Evolutionary conservation across 225 moss, liverwort and hornwort genomes (phyloP), one percentile per base, ranked within the genome.

Genomic region (Physcomitrium patens): DNA sequence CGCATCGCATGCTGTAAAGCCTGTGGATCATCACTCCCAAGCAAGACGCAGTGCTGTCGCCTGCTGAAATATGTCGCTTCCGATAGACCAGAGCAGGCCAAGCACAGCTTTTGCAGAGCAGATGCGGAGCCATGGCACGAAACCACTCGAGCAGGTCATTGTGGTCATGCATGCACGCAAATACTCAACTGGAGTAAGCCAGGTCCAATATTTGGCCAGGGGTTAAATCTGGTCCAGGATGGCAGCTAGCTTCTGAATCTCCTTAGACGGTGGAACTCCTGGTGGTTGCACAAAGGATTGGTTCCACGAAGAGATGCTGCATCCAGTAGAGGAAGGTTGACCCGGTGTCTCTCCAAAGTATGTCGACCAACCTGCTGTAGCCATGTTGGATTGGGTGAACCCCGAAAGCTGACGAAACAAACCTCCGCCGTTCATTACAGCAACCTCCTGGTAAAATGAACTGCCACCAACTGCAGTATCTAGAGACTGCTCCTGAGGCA

Each of bases 231-330:
- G 76, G 20, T 76, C 76, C 24, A 61, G 31, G 17, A 76, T 20
- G 16, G 76, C 61, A 41, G 60, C 69, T 60, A 76, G 60, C 52
- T 52, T 69, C 41, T 76, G 76, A 61, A 76, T 49, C 51, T 76
- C 69, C 22, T 68, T 51, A 15, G 69, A 68, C 41, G 60, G 60
- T 9, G 20, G 48, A 17, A 27, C 46, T n/a, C 41, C 68, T 1
- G 50, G 17, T 1, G n/a, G 56, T 17, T 76, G 58, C 9, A 18
- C 14, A 10, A 31, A 47, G 12, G 43, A 43, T 28, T 54, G 46
- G 28, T 31, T 69, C 69, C 69, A 77, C 14, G 70, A 55, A 63
- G 53, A 41, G 37, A n/a, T 23, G 18, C 27, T 23, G 12, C 51
- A 10, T 54, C 63, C 73, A 28, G 8, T 52, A 20, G 26, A 46